Evolutionary conservation across 768 basidiomycete species (phyloP), one percentile per base, ranked within the genome.

Genomic region (Kwoniella pini): DNA sequence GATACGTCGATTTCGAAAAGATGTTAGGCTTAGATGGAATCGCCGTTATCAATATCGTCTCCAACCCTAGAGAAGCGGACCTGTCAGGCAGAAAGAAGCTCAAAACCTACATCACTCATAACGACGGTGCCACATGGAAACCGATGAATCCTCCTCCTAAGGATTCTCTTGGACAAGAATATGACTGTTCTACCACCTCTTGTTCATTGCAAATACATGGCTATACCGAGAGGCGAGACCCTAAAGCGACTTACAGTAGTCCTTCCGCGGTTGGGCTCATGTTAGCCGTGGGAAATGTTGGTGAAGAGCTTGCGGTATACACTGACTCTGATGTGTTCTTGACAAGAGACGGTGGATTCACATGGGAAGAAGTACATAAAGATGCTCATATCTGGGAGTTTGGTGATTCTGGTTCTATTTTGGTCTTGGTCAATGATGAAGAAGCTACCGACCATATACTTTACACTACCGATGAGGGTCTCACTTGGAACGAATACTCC

Each of bases 361-460:
- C 90, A 0, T 99, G 96, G 96, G 86, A 96, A 75, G 96, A 99
- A 80, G 88, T 99, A 0, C 93, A 93, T 81, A 99, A 99, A 76
- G 94, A 95, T 67, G 95, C 96, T 0, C 89, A 98, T 74, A 82
- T 97, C 38, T 99, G 91, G 92, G 93, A 94, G 76, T 98, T 95
- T 69, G 95, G 95, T 27, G 96, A 98, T 80, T 95, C 91, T 0
- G 96, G 96, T 4, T 93, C 94, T 1, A 83, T 99, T 58, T 83
- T 98, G 33, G 82, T 99, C 67, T 88, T 99, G 81, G 91, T 86
- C 43, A 97, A 98, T 77, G 96, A 99, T 77, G 95, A 98, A 75
- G 88, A 88, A 60, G 85, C 93, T 0, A 94, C 90, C 2, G 89
- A 96, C 70, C 87, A 89, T 63, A 84, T 98, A 43, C 77, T 94